Evolutionary conservation across 352 stramenopile genomes (phyloP).

Genomic region (Pythium brassicae): DNA sequence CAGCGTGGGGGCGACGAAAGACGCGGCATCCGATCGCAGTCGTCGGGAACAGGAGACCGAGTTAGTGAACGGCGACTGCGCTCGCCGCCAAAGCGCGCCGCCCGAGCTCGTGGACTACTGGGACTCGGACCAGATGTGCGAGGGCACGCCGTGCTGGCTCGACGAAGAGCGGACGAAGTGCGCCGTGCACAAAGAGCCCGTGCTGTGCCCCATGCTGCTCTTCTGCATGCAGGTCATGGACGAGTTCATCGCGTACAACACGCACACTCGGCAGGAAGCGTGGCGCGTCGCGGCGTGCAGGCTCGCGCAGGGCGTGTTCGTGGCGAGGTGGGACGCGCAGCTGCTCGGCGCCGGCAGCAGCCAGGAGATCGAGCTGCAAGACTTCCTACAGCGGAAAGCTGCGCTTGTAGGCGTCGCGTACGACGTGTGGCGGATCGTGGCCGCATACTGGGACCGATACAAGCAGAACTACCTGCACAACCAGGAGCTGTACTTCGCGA

Average conservation of each 20-base stretch:
- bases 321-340: constrained; percentile 45
- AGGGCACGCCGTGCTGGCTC: constrained; percentile 61
- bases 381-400: constrained; percentile 32
- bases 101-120: constrained; percentile 68
- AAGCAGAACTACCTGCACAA: constrained; percentile 64
- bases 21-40: neutral
- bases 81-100: constrained; percentile 2
- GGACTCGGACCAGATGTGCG: constrained; percentile 57
- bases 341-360: constrained; percentile 10
- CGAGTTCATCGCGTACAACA: constrained; percentile 52
- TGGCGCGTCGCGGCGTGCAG: constrained; percentile 49
- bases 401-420: constrained; percentile 35
- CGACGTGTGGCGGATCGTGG: constrained; percentile 59
- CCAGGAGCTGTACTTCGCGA: constrained; percentile 51
- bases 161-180: constrained; percentile 31
- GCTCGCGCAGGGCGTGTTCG: constrained; percentile 51
- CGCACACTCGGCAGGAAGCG: constrained; percentile 21
- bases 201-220: constrained; percentile 55
- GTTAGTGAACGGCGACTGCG: constrained; percentile 29
- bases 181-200: constrained; percentile 27
- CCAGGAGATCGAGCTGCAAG: constrained; percentile 22
- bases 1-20: neutral
- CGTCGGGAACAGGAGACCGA: neutral
- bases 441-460: constrained; percentile 55
- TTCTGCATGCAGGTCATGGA: constrained; percentile 74